Evolutionary conservation across 208 protist species (phyloP).

Genomic region (Porcisia deanei): DNA sequence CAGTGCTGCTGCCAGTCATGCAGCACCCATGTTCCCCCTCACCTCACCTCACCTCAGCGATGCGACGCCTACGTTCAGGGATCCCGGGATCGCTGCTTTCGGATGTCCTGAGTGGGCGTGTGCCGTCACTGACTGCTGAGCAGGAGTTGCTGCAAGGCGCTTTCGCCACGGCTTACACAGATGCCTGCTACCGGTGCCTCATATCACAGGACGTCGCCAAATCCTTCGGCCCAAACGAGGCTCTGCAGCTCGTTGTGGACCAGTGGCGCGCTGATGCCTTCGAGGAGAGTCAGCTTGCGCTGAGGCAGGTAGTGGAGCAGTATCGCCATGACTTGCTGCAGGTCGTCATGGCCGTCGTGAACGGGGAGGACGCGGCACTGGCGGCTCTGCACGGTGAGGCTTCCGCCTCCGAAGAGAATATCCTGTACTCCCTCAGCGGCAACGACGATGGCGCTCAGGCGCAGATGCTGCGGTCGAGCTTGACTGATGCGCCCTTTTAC

Average conservation of each 20-base stretch:
- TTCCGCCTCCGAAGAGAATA: slow-evolving; percentile 14
- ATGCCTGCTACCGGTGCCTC: slow-evolving; percentile 41
- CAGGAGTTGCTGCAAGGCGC: slow-evolving; percentile 35
- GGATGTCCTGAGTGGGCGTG: slow-evolving; percentile 33
- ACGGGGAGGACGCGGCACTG: slow-evolving; percentile 38
- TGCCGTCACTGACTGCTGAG: slow-evolving; percentile 33
- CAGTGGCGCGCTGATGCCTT: slow-evolving; percentile 30
- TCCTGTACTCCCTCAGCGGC: background rate
- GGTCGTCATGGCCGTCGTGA: slow-evolving; percentile 34
- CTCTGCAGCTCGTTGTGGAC: slow-evolving; percentile 42
- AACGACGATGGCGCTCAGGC: slow-evolving; percentile 1
- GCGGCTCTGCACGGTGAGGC: slow-evolving; percentile 6
- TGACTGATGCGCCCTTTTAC: slow-evolving; percentile 10
- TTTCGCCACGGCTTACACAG: slow-evolving; percentile 42
- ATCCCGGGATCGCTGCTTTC: slow-evolving; percentile 3
- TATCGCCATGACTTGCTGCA: slow-evolving; percentile 44
- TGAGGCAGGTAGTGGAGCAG: slow-evolving; percentile 36
- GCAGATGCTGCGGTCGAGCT: background rate
- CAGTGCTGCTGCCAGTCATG: background rate
- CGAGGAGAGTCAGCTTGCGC: slow-evolving; percentile 32
- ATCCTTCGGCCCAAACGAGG: slow-evolving; percentile 40
- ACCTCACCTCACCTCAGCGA: background rate
- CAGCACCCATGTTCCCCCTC: background rate
- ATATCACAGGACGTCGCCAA: slow-evolving; percentile 30
- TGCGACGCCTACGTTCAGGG: slow-evolving; percentile 1